Conservation (phyloP, 2,329 filamentous ascomycete genomes). For the Fusarium graminum region DNA sequence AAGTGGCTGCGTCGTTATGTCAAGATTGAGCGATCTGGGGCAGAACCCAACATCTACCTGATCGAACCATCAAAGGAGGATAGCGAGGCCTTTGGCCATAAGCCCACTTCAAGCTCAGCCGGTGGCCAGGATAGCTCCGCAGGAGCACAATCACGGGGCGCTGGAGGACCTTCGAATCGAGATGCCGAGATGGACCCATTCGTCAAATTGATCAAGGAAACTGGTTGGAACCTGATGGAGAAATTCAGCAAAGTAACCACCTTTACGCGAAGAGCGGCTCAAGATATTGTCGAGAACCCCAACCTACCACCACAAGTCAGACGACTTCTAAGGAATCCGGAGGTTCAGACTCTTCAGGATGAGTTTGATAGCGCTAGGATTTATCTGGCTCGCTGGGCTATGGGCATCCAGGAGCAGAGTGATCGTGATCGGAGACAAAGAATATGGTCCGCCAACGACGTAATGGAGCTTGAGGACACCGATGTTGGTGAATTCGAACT, state of each 20-base stretch:
- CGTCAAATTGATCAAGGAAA: constrained; percentile 93
- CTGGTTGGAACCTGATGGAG: constrained; percentile 95
- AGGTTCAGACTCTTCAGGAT: constrained; percentile 94
- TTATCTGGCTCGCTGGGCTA: constrained; percentile 96
- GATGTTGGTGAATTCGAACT: constrained; percentile 97
- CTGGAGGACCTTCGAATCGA: constrained; percentile 57
- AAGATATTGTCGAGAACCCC: constrained; percentile 91
- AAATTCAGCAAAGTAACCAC: constrained; percentile 98
- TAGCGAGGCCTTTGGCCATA: constrained; percentile 80
- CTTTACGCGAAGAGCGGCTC: constrained; percentile 90
- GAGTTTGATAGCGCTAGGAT: constrained; percentile 97
- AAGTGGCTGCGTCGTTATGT: constrained; percentile 91
- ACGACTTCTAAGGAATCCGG: constrained; percentile 86
- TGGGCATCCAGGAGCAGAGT: constrained; percentile 98
- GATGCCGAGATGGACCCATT: constrained; percentile 92
- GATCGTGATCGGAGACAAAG: constrained; percentile 86
- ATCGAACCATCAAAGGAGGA: constrained; percentile 91
- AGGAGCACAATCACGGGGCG: constrained; percentile 47
- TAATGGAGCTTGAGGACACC: constrained; percentile 93
- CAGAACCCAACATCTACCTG: constrained; percentile 91
- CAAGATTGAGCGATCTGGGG: constrained; percentile 82
- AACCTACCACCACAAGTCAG: constrained; percentile 90
- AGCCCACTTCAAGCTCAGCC: constrained; percentile 59
- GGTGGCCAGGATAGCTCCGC: constrained; percentile 52
- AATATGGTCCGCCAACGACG: constrained; percentile 93